Evolutionary conservation across 805 yeast genomes (phyloP).

Genomic region (Metschnikowia cerradonensis): DNA sequence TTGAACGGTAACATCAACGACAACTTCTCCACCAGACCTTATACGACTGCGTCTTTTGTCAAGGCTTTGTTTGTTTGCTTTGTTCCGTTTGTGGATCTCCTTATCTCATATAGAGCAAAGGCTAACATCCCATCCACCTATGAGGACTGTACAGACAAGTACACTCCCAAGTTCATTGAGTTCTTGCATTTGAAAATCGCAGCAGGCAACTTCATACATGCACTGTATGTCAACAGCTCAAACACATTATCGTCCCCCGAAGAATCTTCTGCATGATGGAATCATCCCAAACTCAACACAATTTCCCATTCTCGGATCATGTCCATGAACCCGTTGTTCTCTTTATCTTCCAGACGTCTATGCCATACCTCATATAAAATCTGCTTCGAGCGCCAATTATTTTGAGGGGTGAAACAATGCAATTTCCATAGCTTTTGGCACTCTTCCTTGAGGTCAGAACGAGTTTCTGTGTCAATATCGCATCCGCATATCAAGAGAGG

Average conservation of each 20-base stretch:
- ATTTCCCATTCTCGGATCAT: conserved; percentile 53
- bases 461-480: conserved; percentile 22
- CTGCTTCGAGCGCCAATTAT: conserved; percentile 56
- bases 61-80: conserved; percentile 4
- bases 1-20: conserved; percentile 10
- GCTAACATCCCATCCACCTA: neutral
- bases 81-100: conserved; percentile 12
- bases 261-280: neutral
- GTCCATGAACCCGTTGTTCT: conserved; percentile 47
- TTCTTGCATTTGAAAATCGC: conserved; percentile 4
- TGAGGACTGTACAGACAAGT: conserved; percentile 9
- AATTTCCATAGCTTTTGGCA: conserved; percentile 32
- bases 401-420: conserved; percentile 23
- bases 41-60: neutral
- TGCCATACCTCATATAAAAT: conserved; percentile 50
- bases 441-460: conserved; percentile 25
- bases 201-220: conserved; percentile 6
- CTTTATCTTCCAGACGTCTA: conserved; percentile 31
- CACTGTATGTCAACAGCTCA: conserved; percentile 6
- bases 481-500: conserved; percentile 40
- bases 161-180: conserved; percentile 11
- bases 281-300: conserved; percentile 33
- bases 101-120: neutral
- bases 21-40: neutral
- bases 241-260: neutral